Conservation (phyloP, 2,329 filamentous ascomycete species). For the Fusarium tanahbumbuense region DNA sequence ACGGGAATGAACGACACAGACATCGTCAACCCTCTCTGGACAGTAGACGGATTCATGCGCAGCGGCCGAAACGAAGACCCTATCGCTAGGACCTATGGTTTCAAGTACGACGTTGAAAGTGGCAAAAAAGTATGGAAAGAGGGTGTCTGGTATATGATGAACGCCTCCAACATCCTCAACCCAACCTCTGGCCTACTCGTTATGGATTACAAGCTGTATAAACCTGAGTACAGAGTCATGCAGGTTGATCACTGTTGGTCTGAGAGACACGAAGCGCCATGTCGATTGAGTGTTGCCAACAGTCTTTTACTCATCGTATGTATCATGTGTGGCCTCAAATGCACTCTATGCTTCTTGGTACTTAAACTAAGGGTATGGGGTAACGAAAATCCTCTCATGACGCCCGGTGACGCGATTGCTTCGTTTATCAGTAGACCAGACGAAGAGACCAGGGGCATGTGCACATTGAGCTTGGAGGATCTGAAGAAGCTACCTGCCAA, state of each 20-base stretch:
- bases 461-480: constrained; percentile 13
- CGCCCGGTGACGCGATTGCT: constrained; percentile 33
- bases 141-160: accelerated
- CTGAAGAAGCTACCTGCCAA: neutral
- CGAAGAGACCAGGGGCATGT: constrained; percentile 33
- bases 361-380: constrained; percentile 26
- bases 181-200: constrained; percentile 4
- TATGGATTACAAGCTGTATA: neutral
- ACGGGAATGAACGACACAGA: neutral
- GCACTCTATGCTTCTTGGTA: constrained; percentile 15
- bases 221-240: constrained; percentile 14
- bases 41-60: neutral
- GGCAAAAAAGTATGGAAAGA: accelerated
- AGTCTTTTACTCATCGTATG: constrained; percentile 28
- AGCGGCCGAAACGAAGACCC: neutral
- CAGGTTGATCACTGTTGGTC: constrained; percentile 18
- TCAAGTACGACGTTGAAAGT: accelerated
- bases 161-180: neutral
- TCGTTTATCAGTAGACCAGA: constrained; percentile 29
- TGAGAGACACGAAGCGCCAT: constrained; percentile 19
- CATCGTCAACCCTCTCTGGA: constrained; percentile 10
- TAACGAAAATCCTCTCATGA: constrained; percentile 23
- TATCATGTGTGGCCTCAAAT: constrained; percentile 31
- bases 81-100: accelerated
- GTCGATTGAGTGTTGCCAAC: constrained; percentile 24